These are phyloP conservation scores for Phytopythium aichiense DNA, from an alignment of 352 stramenopile genomes.

Conservation along the genomic window DNA sequence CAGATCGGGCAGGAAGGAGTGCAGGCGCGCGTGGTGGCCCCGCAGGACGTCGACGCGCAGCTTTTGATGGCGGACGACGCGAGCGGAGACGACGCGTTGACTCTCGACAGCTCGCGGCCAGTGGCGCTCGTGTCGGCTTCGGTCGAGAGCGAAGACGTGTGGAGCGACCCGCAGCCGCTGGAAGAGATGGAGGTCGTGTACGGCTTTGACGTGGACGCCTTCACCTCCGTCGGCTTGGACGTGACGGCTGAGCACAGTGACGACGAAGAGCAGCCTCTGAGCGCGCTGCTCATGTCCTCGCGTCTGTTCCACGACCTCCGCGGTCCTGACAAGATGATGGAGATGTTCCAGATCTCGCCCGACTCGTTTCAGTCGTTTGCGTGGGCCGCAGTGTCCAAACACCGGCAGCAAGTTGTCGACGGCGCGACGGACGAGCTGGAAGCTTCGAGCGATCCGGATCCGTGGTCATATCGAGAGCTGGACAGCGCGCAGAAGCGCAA, in stretches of 20 bases:
- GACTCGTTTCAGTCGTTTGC: constrained; percentile 15
- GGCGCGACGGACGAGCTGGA: background rate
- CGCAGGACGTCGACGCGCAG: background rate
- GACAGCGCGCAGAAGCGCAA: constrained; percentile 26
- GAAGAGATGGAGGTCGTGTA: constrained; percentile 8
- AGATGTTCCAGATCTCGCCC: background rate
- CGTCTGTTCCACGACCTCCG: constrained; percentile 5
- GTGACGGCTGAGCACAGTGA: background rate
- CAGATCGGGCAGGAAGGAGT: constrained; percentile 14
- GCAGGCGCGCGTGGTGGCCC: constrained; percentile 3
- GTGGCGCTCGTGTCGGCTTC: background rate
- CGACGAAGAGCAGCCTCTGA: background rate
- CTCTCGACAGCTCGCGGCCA: background rate
- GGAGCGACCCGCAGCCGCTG: background rate
- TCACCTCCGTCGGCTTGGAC: background rate
- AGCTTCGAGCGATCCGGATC: background rate
- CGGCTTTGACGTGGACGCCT: constrained; percentile 5
- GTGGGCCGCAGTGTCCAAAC: background rate
- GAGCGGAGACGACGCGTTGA: background rate
- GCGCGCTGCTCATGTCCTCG: background rate
- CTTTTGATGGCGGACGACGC: background rate
- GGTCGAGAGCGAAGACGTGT: background rate
- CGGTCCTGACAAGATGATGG: constrained; percentile 7
- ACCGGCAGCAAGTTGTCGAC: background rate
- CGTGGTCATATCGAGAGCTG: constrained; percentile 29